Base-by-base conservation (phyloP, 441 rosid genomes). In the Caryocar brasiliense region DNA sequence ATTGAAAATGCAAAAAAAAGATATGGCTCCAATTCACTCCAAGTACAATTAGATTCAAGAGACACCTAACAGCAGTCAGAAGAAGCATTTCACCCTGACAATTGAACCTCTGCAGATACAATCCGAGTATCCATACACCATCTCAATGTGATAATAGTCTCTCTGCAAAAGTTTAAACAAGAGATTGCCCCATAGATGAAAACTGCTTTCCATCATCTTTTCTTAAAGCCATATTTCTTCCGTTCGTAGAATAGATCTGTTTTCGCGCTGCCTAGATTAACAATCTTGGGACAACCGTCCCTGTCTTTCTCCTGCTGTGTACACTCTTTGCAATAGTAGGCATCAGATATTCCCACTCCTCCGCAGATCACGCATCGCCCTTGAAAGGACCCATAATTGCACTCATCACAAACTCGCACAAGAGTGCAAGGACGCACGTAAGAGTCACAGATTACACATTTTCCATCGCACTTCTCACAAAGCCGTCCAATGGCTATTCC, bases 361-460 rank as follows among this genome's bases (percentile, higher is more conserved):
- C 93, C 90, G 21, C 97, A 85, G 38, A 88, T 83, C 22, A 83
- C 95, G 40, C 95, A 83, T 17, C 97, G 74, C 13, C 97, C 90
- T 62, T 83, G 97, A 69, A 85, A 85, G 9, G 95, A 88, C 0
- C 96, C 95, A 2, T 82, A 85, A 81, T 85, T 88, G 68, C 97
- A 88, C 51, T 88, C 93, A 34, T 85, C 97, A 28, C 92, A 85
- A 2, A 88, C 86, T 20, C 92, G 79, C n/a, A 88, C 96, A 0
- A 85, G 95, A 4, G 97, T 85, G 71, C 95, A 83, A 18, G 97
- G 95, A 26, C 87, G 90, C 54, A 85, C 93, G 10, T 77, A 85
- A 2, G 92, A 88, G 58, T 85, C 90, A 0, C 96, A 85, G 11
- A 88, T 69, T 28, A 85, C 92, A 25, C 96, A 88, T 43, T 88